phyloP scores from a whole-genome alignment of 495 filamentous ascomycete genomes.

The Monascus purpureus region DNA sequence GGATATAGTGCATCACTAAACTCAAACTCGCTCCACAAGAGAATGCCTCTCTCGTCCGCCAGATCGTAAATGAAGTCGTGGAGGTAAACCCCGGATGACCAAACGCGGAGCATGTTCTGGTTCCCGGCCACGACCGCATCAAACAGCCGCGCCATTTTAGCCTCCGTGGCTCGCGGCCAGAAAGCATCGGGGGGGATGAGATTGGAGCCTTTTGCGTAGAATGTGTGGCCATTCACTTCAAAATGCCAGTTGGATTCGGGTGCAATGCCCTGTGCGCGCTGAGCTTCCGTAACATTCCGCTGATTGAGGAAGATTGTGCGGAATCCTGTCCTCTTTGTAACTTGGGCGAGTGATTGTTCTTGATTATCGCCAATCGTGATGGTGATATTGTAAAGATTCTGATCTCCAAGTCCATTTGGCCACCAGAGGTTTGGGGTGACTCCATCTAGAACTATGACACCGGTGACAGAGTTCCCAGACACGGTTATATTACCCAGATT shows the following conservation, averaged over 20 bases:
- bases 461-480: constrained; percentile 35
- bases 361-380: constrained; percentile 28
- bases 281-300: constrained; percentile 40
- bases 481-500: constrained; percentile 29
- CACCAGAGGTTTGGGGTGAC: constrained; percentile 47
- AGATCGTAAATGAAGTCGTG: constrained; percentile 58
- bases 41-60: constrained; percentile 49
- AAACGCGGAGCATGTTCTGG: constrained; percentile 59
- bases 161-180: constrained; percentile 47
- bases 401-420: constrained; percentile 44
- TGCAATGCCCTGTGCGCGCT: constrained; percentile 43
- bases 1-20: constrained; percentile 54
- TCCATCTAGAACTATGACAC: constrained; percentile 28
- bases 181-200: constrained; percentile 55
- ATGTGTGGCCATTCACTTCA: constrained; percentile 52
- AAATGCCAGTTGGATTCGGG: constrained; percentile 57
- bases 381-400: constrained; percentile 45
- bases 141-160: constrained; percentile 40
- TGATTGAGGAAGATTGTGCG: constrained; percentile 56
- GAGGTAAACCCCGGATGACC: constrained; percentile 49
- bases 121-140: constrained; percentile 42
- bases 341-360: constrained; percentile 22
- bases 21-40: constrained; percentile 57
- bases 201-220: constrained; percentile 55
- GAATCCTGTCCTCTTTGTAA: constrained; percentile 48